Base-by-base conservation (phyloP, 2,329 filamentous ascomycete species). In the Neocucurbitaria cava region DNA sequence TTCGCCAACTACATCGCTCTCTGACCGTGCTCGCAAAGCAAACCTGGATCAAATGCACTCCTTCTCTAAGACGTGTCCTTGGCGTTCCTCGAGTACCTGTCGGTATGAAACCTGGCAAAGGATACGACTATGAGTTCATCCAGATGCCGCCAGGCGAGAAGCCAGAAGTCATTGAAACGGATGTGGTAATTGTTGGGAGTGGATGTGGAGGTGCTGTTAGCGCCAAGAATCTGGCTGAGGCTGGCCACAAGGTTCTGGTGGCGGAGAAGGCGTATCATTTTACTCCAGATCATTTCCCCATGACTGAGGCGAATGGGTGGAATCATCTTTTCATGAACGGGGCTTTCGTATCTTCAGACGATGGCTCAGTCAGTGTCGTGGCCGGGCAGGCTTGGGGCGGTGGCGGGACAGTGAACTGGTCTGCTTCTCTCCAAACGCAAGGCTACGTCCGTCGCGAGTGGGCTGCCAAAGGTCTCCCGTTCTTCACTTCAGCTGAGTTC, bases 341-440 rank as follows among this genome's bases (percentile, higher is more conserved):
- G 20, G 89, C 89, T 7, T 73, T 85, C 17, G 82, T 62, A 79
- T 81, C 57, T 80, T 89, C 60, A 0, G 77, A 82, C 31, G 78
- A 79, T 52, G 73, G 62, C 24, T 72, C 83, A 5, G 79, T 88
- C 28, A 83, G 78, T 15, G 74, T 94, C 11, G 72, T 90, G 2
- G 85, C 89, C 0, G 93, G 90, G 1, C 84, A 86, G 51, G 85
- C 85, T 28, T 96, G 89, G 86, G 93, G 93, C 26, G 93, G 93
- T 38, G 93, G 93, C 50, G 92, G 92, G 5, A 92, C 91, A 0
- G 77, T 96, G 65, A 97, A 97, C 75, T 97, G 92, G 92, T 89
- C 81, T 21, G 85, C 85, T 5, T 83, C 82, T 3, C 70, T 88
- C 15, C 85, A 88, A 62, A 89, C 91, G 0, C 91, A 94, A 69